These are phyloP conservation scores for Prosopis cineraria DNA, from an alignment of 306 rosid genomes.

Conservation along the genomic window DNA sequence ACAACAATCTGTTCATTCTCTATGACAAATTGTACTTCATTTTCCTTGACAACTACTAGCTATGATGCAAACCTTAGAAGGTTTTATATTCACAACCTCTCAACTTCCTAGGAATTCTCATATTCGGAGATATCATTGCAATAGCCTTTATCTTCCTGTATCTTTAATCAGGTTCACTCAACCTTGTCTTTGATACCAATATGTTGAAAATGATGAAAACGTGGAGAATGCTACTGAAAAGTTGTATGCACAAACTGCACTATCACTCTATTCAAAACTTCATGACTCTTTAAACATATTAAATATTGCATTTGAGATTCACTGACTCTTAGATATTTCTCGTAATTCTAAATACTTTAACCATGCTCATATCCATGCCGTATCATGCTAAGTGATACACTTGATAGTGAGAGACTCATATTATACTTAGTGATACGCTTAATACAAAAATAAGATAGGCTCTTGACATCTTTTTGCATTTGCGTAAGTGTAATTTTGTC, in stretches of 20 bases:
- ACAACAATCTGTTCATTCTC: not conserved
- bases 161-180: not conserved
- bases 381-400: not conserved
- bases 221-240: not conserved
- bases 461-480: conserved; percentile 15
- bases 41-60: not conserved
- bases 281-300: not conserved
- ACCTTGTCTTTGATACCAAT: not conserved
- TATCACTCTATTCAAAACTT: not conserved
- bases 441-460: not conserved
- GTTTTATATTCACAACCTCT: not conserved
- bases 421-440: no score
- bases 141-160: not conserved
- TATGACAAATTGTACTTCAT: not conserved
- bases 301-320: not conserved
- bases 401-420: not conserved
- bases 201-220: not conserved
- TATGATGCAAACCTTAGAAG: not conserved
- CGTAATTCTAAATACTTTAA: not conserved
- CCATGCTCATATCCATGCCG: not conserved
- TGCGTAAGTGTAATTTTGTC: conserved; percentile 18
- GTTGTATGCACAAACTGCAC: not conserved
- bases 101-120: not conserved
- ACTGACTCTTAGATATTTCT: not conserved
- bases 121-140: not conserved